A percentile compares a stretch with the other conserved stretches of the same genome.
These are phyloP conservation scores for Phytophthora hibernalis DNA, from an alignment of 352 stramenopile genomes.

Conservation along the genomic window DNA sequence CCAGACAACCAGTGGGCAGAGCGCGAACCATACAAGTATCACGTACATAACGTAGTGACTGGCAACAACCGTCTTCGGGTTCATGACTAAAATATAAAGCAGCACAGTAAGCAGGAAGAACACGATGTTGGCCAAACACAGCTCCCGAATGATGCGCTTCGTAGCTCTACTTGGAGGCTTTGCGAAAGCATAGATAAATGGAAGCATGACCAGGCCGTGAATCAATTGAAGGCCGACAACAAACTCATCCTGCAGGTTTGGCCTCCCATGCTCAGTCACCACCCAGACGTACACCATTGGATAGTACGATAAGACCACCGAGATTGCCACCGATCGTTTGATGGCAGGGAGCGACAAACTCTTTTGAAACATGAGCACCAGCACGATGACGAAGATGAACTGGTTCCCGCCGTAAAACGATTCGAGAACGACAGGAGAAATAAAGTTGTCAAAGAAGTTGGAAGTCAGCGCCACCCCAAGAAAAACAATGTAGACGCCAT, in stretches of 20 bases:
- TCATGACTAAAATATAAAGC: slow-evolving; percentile 27
- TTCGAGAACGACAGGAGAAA: slow-evolving; percentile 36
- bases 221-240: slow-evolving; percentile 21
- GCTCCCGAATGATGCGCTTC: slow-evolving; percentile 40
- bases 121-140: slow-evolving; percentile 33
- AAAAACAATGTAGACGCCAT: slow-evolving; percentile 39
- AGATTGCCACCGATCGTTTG: slow-evolving; percentile 28
- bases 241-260: slow-evolving; percentile 18
- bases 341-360: slow-evolving; percentile 52
- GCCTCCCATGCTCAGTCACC: slow-evolving; percentile 11
- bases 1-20: slow-evolving; percentile 52
- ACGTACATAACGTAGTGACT: slow-evolving; percentile 24
- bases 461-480: slow-evolving; percentile 28
- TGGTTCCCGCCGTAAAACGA: slow-evolving; percentile 39
- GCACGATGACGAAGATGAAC: slow-evolving; percentile 47
- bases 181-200: slow-evolving; percentile 47
- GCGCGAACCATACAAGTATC: slow-evolving; percentile 26
- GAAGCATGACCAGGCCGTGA: slow-evolving; percentile 22
- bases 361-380: slow-evolving; percentile 57
- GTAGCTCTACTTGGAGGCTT: slow-evolving; percentile 39
- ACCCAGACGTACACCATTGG: slow-evolving; percentile 34
- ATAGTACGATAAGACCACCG: slow-evolving; percentile 39
- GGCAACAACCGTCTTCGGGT: slow-evolving; percentile 20
- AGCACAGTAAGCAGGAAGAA: slow-evolving; percentile 26
- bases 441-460: slow-evolving; percentile 21